Conservation (phyloP, 2,329 filamentous ascomycete species). For the Coniella vitis region DNA sequence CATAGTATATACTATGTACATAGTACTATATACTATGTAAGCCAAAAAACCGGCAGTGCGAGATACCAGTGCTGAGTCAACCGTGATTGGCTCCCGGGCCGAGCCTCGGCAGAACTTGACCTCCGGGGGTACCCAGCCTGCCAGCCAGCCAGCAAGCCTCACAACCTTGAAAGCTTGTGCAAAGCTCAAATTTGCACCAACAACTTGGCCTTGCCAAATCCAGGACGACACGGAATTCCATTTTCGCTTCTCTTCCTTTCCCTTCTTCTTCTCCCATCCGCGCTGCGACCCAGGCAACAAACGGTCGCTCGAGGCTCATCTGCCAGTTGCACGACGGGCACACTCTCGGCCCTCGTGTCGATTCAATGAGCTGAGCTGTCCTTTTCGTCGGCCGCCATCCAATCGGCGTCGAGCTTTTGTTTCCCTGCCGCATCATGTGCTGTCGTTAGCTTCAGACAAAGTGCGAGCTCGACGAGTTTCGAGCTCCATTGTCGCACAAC, state of each 20-base stretch:
- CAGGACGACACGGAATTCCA: too few relatives aligned
- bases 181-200: background rate
- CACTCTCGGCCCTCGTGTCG: background rate
- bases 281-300: background rate
- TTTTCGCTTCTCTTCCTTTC: too few relatives aligned
- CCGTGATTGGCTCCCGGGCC: background rate
- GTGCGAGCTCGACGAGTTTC: constrained; percentile 1
- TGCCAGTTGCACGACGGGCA: background rate
- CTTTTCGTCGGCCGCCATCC: constrained; percentile 10
- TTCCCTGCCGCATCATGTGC: constrained; percentile 14
- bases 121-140: background rate
- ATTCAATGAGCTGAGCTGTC: constrained; percentile 7
- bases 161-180: too few relatives aligned
- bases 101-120: constrained; percentile 1
- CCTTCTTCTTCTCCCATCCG: background rate
- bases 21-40: too few relatives aligned
- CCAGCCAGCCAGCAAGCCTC: background rate
- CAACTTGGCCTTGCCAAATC: background rate
- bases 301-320: background rate
- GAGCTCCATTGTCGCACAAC: background rate
- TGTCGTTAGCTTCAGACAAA: constrained; percentile 9
- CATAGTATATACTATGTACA: too few relatives aligned
- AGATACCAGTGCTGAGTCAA: background rate
- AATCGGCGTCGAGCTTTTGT: constrained; percentile 13
- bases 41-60: background rate